phyloP scores from a whole-genome alignment of 2,329 filamentous ascomycete genomes.

The Hirsutella thompsonii region DNA sequence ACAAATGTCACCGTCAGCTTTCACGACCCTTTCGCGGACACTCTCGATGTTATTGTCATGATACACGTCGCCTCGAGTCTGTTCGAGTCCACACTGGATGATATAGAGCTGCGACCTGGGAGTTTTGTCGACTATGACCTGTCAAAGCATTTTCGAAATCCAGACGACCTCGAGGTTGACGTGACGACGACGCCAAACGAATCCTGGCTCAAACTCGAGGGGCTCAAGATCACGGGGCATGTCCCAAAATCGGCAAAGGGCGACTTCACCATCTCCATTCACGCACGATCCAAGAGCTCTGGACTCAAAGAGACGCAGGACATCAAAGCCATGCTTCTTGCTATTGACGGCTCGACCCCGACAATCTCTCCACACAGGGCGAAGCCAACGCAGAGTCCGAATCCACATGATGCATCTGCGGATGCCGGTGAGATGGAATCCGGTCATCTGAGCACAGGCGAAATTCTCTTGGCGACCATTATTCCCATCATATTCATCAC shows the following conservation, averaged over 20 bases:
- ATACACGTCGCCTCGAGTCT: slow-evolving; percentile 22
- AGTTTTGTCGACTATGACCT: slow-evolving; percentile 29
- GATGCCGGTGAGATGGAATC: slow-evolving; percentile 5
- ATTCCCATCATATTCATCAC: slow-evolving; percentile 26
- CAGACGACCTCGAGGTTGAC: slow-evolving; percentile 23
- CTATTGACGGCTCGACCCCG: slow-evolving; percentile 11
- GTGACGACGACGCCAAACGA: slow-evolving; percentile 21
- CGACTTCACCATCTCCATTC: slow-evolving; percentile 17
- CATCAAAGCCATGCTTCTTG: slow-evolving; percentile 22
- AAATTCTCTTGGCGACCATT: slow-evolving; percentile 29
- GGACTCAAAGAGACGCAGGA: slow-evolving; percentile 22
- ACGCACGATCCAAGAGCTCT: slow-evolving; percentile 19
- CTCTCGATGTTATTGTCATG: slow-evolving; percentile 39
- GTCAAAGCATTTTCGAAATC: slow-evolving; percentile 25
- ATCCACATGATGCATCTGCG: slow-evolving; percentile 8
- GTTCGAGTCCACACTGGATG: slow-evolving; percentile 26
- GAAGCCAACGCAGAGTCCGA: slow-evolving; percentile 10
- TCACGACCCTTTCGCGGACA: slow-evolving; percentile 45
- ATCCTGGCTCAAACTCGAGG: slow-evolving; percentile 30
- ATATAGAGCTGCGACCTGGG: slow-evolving; percentile 26
- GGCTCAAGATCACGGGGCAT: slow-evolving; percentile 25
- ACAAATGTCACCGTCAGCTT: slow-evolving; percentile 51
- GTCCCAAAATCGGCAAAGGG: slow-evolving; percentile 22
- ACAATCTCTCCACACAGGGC: slow-evolving; percentile 7
- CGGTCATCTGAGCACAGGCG: slow-evolving; percentile 15